These are phyloP conservation scores for Penicillium sumatraense DNA, from an alignment of 2,329 filamentous ascomycete genomes.

Conservation along the genomic window DNA sequence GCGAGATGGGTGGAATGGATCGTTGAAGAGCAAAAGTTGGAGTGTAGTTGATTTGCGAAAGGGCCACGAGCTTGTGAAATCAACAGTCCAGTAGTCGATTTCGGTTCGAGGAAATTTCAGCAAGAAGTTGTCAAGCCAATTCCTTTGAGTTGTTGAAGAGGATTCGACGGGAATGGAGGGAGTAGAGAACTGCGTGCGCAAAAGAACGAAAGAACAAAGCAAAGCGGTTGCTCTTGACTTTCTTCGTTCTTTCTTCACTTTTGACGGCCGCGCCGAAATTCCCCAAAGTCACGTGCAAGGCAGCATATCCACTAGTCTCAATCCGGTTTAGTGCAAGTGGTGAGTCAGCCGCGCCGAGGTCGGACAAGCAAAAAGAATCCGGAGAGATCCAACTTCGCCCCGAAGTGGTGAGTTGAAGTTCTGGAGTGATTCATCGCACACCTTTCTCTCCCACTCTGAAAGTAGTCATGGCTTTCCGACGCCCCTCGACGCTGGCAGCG, in stretches of 20 bases:
- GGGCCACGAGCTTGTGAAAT: constrained; percentile 14
- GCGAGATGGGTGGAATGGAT: constrained; percentile 4
- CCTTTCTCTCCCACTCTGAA: constrained; percentile 18
- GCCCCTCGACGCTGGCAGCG: constrained; percentile 41
- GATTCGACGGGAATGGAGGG: too few relatives aligned
- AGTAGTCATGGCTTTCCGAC: constrained; percentile 44
- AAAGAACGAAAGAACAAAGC: not conserved
- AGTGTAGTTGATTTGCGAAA: constrained; percentile 1
- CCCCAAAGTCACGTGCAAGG: constrained; percentile 17
- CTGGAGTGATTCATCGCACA: constrained; percentile 32
- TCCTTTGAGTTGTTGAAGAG: too few relatives aligned
- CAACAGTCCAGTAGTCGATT: not conserved
- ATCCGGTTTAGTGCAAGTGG: constrained; percentile 6
- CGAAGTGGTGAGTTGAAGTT: too few relatives aligned
- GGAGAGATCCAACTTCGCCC: constrained; percentile 23
- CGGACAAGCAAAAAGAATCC: constrained; percentile 36
- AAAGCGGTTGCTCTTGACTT: too few relatives aligned
- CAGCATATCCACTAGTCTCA: constrained; percentile 1
- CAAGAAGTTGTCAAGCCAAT: too few relatives aligned
- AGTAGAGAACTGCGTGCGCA: not conserved
- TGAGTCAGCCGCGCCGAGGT: constrained; percentile 45
- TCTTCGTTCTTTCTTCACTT: too few relatives aligned
- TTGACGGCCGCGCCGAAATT: constrained; percentile 9
- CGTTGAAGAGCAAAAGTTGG: not conserved
- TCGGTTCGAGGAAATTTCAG: too few relatives aligned